Percentiles rank a stretch among this genome's conserved stretches.
Evolutionary conservation across 1,284 basidiomycete genomes (phyloP).

Genomic region (Ceratobasidium sp.): DNA sequence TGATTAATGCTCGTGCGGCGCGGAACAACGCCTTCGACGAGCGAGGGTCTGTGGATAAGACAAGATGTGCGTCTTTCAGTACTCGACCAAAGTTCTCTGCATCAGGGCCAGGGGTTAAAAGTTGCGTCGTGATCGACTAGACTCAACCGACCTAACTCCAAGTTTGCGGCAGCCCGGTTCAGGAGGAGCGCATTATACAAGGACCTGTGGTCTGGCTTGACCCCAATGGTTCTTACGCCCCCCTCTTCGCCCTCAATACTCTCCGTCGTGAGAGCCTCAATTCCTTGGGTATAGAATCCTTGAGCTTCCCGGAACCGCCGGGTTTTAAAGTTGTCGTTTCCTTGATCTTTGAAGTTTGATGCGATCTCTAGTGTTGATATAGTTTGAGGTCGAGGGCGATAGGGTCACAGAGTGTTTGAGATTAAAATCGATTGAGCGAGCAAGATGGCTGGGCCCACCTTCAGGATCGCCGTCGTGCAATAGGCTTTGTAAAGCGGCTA

Average conservation of each 20-base stretch:
- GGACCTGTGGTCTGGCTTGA: slow-evolving; percentile 71
- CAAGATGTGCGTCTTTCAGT: slow-evolving; percentile 84
- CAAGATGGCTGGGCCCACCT: slow-evolving; percentile 70
- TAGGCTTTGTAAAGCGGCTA: slow-evolving; percentile 86
- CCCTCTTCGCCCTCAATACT: slow-evolving; percentile 4
- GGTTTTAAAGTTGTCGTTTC: slow-evolving; percentile 92
- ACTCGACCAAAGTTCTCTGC: slow-evolving; percentile 89
- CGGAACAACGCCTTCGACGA: slow-evolving; percentile 89
- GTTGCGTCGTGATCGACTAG: background rate
- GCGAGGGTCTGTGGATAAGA: slow-evolving; percentile 71
- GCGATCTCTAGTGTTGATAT: slow-evolving; percentile 77
- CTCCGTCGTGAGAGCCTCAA: slow-evolving; percentile 69
- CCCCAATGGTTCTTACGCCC: background rate
- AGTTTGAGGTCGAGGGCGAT: slow-evolving; percentile 36
- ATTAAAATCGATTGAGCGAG: background rate
- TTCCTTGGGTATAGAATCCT: slow-evolving; percentile 90
- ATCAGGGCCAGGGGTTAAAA: background rate
- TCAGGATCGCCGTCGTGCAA: slow-evolving; percentile 92
- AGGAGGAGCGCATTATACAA: slow-evolving; percentile 81
- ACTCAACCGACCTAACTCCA: slow-evolving; percentile 78
- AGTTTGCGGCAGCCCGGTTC: slow-evolving; percentile 93
- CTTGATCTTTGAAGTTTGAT: slow-evolving; percentile 93
- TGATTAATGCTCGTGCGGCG: slow-evolving; percentile 79
- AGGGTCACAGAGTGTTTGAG: slow-evolving; percentile 4
- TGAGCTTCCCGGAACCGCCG: slow-evolving; percentile 89